Evolutionary conservation across 345 rosid species (phyloP).

Genomic region (Populus nigra): DNA sequence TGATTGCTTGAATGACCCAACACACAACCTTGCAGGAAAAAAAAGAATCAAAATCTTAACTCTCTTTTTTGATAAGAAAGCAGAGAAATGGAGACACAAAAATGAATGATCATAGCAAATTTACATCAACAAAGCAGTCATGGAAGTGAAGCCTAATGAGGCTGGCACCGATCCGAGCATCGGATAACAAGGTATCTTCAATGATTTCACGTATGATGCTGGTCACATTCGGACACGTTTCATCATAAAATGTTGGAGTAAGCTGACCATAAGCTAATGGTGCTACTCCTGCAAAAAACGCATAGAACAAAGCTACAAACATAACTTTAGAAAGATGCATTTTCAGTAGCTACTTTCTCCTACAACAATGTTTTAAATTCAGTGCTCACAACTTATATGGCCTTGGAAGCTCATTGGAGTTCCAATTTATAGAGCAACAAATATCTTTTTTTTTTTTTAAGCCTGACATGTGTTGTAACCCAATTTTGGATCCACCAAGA

Average conservation of each 20-base stretch:
- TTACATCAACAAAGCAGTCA: constrained; percentile 46
- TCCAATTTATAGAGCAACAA: no score
- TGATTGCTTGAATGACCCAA: no score
- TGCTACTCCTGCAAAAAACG: constrained; percentile 17
- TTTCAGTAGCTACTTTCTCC: not conserved
- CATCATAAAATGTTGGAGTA: constrained; percentile 30
- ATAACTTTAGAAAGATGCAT: not conserved
- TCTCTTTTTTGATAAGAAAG: no score
- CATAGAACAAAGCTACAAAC: not conserved
- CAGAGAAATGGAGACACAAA: no score
- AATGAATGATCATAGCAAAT: no score
- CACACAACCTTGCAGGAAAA: constrained; percentile 34
- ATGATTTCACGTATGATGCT: constrained; percentile 20
- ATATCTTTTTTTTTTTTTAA: no score
- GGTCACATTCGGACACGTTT: constrained; percentile 30
- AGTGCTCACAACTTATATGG: no score
- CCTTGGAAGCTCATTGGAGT: no score
- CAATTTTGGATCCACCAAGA: no score
- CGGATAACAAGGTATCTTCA: constrained; percentile 20
- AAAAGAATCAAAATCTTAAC: no score
- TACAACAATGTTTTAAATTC: not conserved
- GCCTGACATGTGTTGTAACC: no score
- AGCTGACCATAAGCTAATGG: constrained; percentile 22
- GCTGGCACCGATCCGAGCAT: constrained; percentile 33
- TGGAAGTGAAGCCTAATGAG: constrained; percentile 24